Base-by-base conservation (phyloP, 2,329 filamentous ascomycete species). In the Aspergillus clavatus region DNA sequence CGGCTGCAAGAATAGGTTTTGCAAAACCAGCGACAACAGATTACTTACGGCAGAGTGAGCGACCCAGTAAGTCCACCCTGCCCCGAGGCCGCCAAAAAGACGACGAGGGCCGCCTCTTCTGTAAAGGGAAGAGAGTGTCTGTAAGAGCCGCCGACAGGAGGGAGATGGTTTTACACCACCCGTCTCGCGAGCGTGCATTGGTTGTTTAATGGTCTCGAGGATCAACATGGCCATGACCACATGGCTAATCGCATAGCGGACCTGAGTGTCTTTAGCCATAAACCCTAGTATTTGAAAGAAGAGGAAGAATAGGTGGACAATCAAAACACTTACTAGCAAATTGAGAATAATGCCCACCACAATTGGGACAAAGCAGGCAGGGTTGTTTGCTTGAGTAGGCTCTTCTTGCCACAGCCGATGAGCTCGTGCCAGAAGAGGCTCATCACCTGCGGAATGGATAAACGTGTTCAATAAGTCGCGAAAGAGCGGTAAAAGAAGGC, bases 391-490 rank as follows among this genome's bases (percentile, higher is more conserved):
- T 19, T 43, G 27, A n/a, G 22, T 26, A 28, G 40, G 40, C 21
- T 36, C 5, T 3, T 31, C 7, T 35, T 23, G 26, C 6, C 29
- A 36, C 11, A 27, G 26, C 27, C 16, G 16, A 43, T 46, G 40
- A 27, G 45, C 23, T 16, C 26, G 35, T 18, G 35, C 22, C 14
- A 46, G 40, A 6, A 46, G 36, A 5, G 45, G 45, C 19, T 43
- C 26, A 23, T 47, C 28, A 3, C 45, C 27, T 0, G 45, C 11
- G 7, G 45, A 43, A 12, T 43, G 27, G 18, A 47, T 43, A 12
- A 43, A 39, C 2, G 45, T 43, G 18, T 47, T 47, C 1, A 47
- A 28, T 3, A 40, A 18, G 22, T 43, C 21, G 11, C 40, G 36
- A 12, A 37, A 40, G 35, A 39, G 36, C 1, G 14, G 16, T 24